Percentiles rank a stretch among this genome's conserved stretches.
phyloP scores from a whole-genome alignment of 768 basidiomycete genomes.

The Russula lepida region DNA sequence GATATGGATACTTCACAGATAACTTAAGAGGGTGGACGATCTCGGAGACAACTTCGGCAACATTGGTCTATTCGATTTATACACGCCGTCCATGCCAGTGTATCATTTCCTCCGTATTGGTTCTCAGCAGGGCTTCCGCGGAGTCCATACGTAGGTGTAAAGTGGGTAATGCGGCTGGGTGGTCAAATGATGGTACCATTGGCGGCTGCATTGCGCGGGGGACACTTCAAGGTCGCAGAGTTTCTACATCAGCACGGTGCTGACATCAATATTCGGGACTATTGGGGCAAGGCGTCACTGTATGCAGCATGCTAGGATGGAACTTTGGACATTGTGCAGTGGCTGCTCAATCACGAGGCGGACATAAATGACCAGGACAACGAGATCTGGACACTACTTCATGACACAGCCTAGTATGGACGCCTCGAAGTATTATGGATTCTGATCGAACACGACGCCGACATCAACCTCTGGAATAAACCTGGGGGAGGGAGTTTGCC shows the following conservation, averaged over 20 bases:
- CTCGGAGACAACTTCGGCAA: too few species aligned
- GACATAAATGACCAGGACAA: not conserved
- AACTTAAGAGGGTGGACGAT: too few species aligned
- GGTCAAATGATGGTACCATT: not conserved
- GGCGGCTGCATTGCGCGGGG: not conserved
- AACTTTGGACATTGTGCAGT: not conserved
- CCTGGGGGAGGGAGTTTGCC: not conserved
- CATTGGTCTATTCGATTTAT: too few species aligned
- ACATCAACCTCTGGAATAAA: not conserved
- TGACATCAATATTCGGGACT: not conserved
- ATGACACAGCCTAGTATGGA: not conserved
- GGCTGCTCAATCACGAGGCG: not conserved
- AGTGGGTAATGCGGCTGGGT: too few species aligned
- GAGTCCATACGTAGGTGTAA: too few species aligned
- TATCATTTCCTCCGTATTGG: too few species aligned
- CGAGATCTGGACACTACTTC: not conserved
- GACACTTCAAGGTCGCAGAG: not conserved
- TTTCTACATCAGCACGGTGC: not conserved
- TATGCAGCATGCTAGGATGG: fast-evolving
- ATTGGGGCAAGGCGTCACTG: fast-evolving
- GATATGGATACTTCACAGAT: too few species aligned
- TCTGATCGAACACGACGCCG: not conserved
- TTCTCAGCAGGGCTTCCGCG: too few species aligned
- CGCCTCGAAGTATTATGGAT: not conserved
- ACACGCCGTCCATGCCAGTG: too few species aligned